These are phyloP conservation scores for Talaromyces sp. DNA, from an alignment of 2,329 filamentous ascomycete genomes.

Conservation along the genomic window DNA sequence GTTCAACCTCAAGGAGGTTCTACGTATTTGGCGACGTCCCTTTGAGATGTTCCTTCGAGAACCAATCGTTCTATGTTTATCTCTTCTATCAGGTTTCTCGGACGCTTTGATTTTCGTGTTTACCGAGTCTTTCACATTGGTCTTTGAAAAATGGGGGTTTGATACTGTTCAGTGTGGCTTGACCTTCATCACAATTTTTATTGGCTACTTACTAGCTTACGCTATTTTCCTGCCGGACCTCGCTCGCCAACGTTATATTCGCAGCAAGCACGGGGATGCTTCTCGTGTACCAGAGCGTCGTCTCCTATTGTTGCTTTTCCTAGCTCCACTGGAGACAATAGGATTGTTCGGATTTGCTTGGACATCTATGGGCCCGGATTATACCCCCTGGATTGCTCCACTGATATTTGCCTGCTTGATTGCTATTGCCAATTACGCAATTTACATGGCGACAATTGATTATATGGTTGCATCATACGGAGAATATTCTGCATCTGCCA, in stretches of 20 bases:
- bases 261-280: neutral
- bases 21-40: constrained; percentile 60
- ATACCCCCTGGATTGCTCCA: constrained; percentile 59
- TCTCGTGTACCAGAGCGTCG: neutral
- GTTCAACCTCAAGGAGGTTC: constrained; percentile 53
- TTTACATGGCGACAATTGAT: constrained; percentile 65
- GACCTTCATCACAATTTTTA: constrained; percentile 51
- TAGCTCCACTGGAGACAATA: constrained; percentile 56
- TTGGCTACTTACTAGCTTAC: constrained; percentile 26
- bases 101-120: constrained; percentile 67
- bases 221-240: neutral
- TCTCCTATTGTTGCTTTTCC: neutral
- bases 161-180: constrained; percentile 49
- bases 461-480: constrained; percentile 68
- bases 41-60: constrained; percentile 65
- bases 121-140: constrained; percentile 60
- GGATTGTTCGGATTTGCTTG: constrained; percentile 63
- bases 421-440: constrained; percentile 59
- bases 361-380: constrained; percentile 55
- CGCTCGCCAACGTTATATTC: neutral
- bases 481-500: constrained; percentile 69
- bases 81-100: constrained; percentile 63
- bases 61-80: constrained; percentile 62
- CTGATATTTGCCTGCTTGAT: constrained; percentile 60
- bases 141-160: constrained; percentile 63